These are phyloP conservation scores for Hymenoscyphus occultus DNA, from an alignment of 2,329 filamentous ascomycete species.

Conservation along the genomic window DNA sequence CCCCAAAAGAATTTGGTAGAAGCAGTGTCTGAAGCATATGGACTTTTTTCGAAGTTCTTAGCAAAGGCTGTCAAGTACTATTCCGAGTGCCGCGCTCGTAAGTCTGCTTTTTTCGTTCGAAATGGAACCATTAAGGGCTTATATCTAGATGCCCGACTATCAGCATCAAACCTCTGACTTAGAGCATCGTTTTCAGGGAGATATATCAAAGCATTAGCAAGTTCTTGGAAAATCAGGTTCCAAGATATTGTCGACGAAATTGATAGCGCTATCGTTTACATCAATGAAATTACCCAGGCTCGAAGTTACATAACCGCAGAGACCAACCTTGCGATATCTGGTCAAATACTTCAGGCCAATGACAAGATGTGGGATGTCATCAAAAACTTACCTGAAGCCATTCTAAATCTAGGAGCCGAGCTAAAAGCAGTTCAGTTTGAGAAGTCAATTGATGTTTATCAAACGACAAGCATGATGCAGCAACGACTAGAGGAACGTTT, in stretches of 20 bases:
- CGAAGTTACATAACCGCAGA: constrained; percentile 1
- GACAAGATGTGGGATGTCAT: neutral
- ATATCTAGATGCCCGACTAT: neutral
- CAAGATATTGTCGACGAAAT: constrained; percentile 4
- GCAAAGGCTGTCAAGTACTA: constrained; percentile 6
- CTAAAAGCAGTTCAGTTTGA: neutral
- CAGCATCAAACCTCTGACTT: neutral
- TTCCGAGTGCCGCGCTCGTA: neutral
- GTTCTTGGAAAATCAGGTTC: neutral
- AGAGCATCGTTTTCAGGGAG: neutral
- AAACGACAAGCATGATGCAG: constrained; percentile 5
- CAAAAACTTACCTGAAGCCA: neutral
- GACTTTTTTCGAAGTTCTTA: constrained; percentile 5
- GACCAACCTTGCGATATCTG: neutral
- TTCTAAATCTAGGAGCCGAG: neutral
- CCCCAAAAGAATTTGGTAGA: neutral
- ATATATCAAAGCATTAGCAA: constrained; percentile 5
- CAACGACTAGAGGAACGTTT: constrained; percentile 3
- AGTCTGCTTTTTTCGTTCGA: neutral
- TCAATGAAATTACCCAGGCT: constrained; percentile 4
- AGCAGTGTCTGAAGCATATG: constrained; percentile 1
- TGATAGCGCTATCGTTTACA: neutral
- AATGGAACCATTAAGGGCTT: too few relatives aligned
- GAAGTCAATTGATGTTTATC: neutral
- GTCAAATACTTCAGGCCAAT: neutral